phyloP scores from a whole-genome alignment of 768 basidiomycete genomes.

The Xerocomus spinulosus region DNA sequence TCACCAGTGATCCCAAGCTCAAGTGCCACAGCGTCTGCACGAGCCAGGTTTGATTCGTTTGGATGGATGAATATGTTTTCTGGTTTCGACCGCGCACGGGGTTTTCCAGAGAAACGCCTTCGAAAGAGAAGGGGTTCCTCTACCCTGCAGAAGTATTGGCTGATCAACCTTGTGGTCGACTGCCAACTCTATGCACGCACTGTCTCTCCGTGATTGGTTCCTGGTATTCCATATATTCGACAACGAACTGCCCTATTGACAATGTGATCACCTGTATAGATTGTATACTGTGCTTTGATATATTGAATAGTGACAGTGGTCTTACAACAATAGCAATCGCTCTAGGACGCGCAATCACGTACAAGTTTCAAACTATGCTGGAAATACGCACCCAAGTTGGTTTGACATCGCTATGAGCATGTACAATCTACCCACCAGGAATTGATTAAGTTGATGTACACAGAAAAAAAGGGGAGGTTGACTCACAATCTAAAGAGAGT shows the following conservation, averaged over 20 bases:
- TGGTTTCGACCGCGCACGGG: conserved; percentile 52
- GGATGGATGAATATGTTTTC: conserved; percentile 62
- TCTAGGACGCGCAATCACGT: conserved; percentile 13
- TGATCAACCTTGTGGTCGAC: background rate
- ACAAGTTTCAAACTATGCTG: background rate
- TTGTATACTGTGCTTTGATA: background rate
- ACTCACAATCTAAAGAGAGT: conserved; percentile 60
- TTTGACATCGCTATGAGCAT: conserved; percentile 75
- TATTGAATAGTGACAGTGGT: background rate
- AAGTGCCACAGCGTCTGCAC: conserved; percentile 58
- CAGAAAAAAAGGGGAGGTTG: background rate
- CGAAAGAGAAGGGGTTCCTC: conserved; percentile 23
- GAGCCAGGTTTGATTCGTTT: conserved; percentile 55
- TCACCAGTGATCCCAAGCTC: conserved; percentile 49
- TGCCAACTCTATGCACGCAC: conserved; percentile 15
- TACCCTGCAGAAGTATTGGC: conserved; percentile 8
- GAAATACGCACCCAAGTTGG: conserved; percentile 53
- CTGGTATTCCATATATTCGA: conserved; percentile 34
- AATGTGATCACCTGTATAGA: conserved; percentile 48
- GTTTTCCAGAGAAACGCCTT: conserved; percentile 16
- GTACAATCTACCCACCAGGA: conserved; percentile 44
- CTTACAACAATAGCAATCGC: conserved; percentile 26
- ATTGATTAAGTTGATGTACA: background rate
- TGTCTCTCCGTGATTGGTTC: conserved; percentile 15
- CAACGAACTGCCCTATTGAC: conserved; percentile 53